These are phyloP conservation scores for Coniochaeta sp. DNA, from an alignment of 2,329 filamentous ascomycete species.

Conservation along the genomic window DNA sequence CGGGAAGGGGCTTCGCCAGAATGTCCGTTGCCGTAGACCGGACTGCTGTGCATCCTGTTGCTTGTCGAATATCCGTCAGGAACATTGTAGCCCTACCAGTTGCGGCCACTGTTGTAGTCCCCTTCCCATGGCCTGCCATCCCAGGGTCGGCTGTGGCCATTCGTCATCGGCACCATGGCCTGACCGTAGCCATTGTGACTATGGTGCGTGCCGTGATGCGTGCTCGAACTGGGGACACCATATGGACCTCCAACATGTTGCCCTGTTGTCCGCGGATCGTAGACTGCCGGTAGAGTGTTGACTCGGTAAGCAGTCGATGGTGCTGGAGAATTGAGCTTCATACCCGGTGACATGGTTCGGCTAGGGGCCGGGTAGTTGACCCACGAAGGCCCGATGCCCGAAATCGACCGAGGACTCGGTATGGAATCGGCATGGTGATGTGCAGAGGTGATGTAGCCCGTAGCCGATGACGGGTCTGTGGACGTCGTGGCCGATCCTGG, in stretches of 20 bases:
- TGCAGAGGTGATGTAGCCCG: constrained; percentile 29
- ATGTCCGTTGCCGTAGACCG: not conserved
- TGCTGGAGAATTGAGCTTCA: constrained; percentile 30
- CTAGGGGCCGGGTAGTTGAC: constrained; percentile 32
- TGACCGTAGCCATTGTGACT: not conserved
- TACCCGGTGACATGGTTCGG: constrained; percentile 37
- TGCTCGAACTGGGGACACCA: constrained; percentile 4
- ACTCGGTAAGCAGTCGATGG: constrained; percentile 24
- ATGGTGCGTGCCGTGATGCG: not conserved
- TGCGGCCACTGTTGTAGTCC: not conserved
- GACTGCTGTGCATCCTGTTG: not conserved
- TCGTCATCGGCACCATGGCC: not conserved
- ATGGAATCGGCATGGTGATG: constrained; percentile 41
- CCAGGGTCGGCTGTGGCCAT: not conserved
- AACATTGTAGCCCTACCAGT: constrained; percentile 1
- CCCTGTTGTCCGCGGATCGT: constrained; percentile 17
- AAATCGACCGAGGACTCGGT: constrained; percentile 45
- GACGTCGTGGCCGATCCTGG: constrained; percentile 26
- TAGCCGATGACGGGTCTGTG: constrained; percentile 28
- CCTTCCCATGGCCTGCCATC: not conserved
- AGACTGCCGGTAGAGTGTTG: constrained; percentile 30
- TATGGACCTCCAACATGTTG: constrained; percentile 16
- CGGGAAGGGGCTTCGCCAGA: not conserved
- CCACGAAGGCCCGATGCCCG: constrained; percentile 42
- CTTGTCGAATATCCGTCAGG: not conserved